These are phyloP conservation scores for Pyrenophora teres DNA, from an alignment of 2,329 filamentous ascomycete genomes.

Conservation along the genomic window DNA sequence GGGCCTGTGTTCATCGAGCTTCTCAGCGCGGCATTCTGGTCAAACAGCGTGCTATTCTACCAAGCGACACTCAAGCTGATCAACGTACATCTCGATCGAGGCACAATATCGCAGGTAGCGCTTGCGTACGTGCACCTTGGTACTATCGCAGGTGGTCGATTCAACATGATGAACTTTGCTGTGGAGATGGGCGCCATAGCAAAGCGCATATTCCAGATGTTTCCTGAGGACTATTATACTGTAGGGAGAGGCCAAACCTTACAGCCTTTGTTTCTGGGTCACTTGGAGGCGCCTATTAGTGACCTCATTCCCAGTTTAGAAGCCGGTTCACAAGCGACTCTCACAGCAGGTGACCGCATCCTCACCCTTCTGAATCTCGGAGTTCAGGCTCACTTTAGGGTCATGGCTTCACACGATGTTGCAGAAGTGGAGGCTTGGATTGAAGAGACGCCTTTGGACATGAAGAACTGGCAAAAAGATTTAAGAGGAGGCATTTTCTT, in stretches of 20 bases:
- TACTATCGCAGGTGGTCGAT: conserved; percentile 69
- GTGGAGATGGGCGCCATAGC: conserved; percentile 67
- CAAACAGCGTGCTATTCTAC: conserved; percentile 72
- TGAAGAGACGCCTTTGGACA: conserved; percentile 73
- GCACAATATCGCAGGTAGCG: conserved; percentile 71
- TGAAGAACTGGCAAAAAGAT: conserved; percentile 73
- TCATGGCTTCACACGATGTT: conserved; percentile 72
- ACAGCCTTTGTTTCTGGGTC: conserved; percentile 71
- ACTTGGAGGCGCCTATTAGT: conserved; percentile 67
- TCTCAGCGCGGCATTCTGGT: conserved; percentile 74
- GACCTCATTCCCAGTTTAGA: conserved; percentile 66
- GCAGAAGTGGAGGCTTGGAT: conserved; percentile 72
- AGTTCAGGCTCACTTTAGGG: conserved; percentile 66
- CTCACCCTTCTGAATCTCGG: conserved; percentile 74
- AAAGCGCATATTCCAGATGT: conserved; percentile 67
- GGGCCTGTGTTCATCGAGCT: conserved; percentile 74
- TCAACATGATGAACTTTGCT: conserved; percentile 71
- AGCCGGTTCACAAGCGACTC: conserved; percentile 66
- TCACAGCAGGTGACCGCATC: conserved; percentile 70
- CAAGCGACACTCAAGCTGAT: conserved; percentile 70
- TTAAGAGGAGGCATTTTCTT: conserved; percentile 73
- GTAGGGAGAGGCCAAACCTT: conserved; percentile 71
- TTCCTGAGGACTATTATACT: conserved; percentile 61
- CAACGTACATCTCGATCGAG: conserved; percentile 65
- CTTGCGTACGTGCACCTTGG: conserved; percentile 70